Base-by-base conservation (phyloP, 257 asterid species). In the Fraxinus quadrangulata region DNA sequence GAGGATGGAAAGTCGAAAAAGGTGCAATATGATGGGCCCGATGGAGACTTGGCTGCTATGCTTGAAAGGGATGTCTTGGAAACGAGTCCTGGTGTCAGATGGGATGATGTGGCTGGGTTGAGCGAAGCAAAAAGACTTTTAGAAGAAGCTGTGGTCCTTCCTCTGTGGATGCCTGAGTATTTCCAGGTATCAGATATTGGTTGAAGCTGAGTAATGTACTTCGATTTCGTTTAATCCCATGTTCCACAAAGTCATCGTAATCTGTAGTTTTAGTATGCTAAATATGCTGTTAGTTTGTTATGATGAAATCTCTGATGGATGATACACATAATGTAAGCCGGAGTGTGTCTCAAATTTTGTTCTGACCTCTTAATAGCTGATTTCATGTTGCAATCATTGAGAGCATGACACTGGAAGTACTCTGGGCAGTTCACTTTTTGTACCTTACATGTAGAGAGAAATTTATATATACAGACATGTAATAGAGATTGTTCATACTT, bases 131-230 rank as follows among this genome's bases (percentile, higher is more conserved):
- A 96, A 84, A 84, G 99, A 84, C 98, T 96, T 85, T 78, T 93
- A 42, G 99, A 96, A 88, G 99, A 96, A 89, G 99, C 99, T 81
- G 99, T 96, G 79, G 99, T 96, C 81, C 99, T 96, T 82, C 99
- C 99, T 19, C 78, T 96, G 23, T 96, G 96, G 98, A 96, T 96
- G 99, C 99, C 99, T 45, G 99, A 96, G 81, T 96, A 96, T 85
- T 96, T 96, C 85, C 98, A 96, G 99, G 99, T 95, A 87, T 77
- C 77, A 5, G 80, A 68, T 71, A 81, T 74, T 80, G 77, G 42
- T 68, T 31, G 8, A 68, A 74, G 73, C 45, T 66, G 80, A 80
- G 67, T 72, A 68, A 36, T 78, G 19, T 69, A 23, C 65, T 69
- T 34, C 9, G n/a, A 72, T 45, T 19, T 77, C 14, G 19, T 74